A percentile compares a stretch with the other conserved stretches of the same genome.
These are phyloP conservation scores for Globisporangium mamillatum DNA, from an alignment of 352 stramenopile genomes.

Conservation along the genomic window DNA sequence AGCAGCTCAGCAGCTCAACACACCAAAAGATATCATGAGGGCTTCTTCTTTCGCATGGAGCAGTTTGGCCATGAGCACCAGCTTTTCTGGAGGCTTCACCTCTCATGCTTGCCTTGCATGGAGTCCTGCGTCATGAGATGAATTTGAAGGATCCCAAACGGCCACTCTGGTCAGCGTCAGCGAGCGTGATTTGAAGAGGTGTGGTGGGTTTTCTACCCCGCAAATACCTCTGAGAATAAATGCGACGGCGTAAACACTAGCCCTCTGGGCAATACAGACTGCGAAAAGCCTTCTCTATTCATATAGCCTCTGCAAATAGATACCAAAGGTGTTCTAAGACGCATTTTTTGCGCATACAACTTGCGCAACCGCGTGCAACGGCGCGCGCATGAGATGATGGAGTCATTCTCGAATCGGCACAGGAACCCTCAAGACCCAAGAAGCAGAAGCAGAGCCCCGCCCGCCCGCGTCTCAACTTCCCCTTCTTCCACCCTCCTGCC, in stretches of 20 bases:
- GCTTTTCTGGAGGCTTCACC: too few species aligned
- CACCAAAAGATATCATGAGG: too few species aligned
- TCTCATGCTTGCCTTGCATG: too few species aligned
- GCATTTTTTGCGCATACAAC: conserved; percentile 16
- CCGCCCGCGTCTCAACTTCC: background rate
- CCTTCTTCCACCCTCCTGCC: conserved; percentile 1
- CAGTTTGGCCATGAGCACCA: background rate
- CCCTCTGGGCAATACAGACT: background rate
- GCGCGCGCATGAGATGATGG: background rate
- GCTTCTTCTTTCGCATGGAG: background rate
- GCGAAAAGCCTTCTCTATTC: background rate
- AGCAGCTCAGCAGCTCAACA: too few species aligned
- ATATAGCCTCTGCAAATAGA: background rate
- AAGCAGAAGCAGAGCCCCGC: conserved; percentile 7
- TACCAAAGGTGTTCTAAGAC: background rate
- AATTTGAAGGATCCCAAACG: background rate
- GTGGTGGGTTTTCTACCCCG: background rate
- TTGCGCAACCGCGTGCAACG: background rate
- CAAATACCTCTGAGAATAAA: conserved; percentile 1
- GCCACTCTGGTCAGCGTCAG: background rate
- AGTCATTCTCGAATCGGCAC: conserved; percentile 19
- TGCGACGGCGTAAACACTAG: background rate
- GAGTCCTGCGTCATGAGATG: background rate
- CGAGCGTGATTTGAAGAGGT: background rate
- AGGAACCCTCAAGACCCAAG: conserved; percentile 6